Conservation (phyloP, 1,139 yeast species). For the Fermentozyma sake region DNA sequence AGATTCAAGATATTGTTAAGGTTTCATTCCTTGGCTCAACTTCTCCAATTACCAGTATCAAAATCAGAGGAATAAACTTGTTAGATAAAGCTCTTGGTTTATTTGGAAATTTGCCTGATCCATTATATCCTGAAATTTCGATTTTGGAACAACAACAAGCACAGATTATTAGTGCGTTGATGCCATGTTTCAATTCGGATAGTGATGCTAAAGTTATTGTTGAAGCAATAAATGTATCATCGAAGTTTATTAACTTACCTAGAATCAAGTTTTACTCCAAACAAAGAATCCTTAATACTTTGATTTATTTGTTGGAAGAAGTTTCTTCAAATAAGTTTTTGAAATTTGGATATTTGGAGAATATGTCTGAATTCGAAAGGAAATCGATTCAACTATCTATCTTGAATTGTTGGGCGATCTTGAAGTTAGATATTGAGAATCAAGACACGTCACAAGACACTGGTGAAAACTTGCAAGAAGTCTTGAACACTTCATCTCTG, state of each 20-base stretch:
- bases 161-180: slow-evolving; percentile 82
- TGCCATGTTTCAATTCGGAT: slow-evolving; percentile 80
- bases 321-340: slow-evolving; percentile 42
- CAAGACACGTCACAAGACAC: slow-evolving; percentile 26
- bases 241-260: slow-evolving; percentile 61
- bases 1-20: slow-evolving; percentile 69
- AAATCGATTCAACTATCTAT: slow-evolving; percentile 66
- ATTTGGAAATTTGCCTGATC: slow-evolving; percentile 62
- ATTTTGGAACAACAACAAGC: slow-evolving; percentile 92
- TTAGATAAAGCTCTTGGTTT: slow-evolving; percentile 40
- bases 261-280: slow-evolving; percentile 44
- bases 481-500: no score
- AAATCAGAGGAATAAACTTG: slow-evolving; percentile 62
- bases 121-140: slow-evolving; percentile 66
- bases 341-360: slow-evolving; percentile 40
- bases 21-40: slow-evolving; percentile 85
- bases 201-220: slow-evolving; percentile 73
- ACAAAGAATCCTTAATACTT: slow-evolving; percentile 61
- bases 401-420: slow-evolving; percentile 84
- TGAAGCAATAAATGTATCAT: slow-evolving; percentile 74
- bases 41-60: slow-evolving; percentile 56
- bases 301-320: slow-evolving; percentile 67
- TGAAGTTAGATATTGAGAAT: slow-evolving; percentile 48
- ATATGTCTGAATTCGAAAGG: slow-evolving; percentile 50
- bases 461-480: no score